These are phyloP conservation scores for Parathielavia hyrcaniae DNA, from an alignment of 495 filamentous ascomycete genomes.

Conservation along the genomic window DNA sequence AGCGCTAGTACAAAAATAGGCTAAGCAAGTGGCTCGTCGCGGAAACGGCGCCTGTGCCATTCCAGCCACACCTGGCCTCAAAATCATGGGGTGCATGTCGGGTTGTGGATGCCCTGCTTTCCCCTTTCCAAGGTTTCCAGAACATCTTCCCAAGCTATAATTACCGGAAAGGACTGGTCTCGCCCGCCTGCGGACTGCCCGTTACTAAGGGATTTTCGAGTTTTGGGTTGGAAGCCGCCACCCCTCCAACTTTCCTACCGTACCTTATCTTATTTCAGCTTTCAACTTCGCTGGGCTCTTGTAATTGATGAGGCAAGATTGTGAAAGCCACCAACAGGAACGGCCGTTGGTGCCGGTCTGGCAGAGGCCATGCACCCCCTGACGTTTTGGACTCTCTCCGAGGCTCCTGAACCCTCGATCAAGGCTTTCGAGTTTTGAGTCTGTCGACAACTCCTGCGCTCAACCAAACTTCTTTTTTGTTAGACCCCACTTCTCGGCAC, in stretches of 20 bases:
- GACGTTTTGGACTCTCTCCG: no score
- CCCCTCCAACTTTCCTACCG: neutral
- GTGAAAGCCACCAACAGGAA: neutral
- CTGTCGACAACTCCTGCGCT: neutral
- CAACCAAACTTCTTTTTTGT: neutral
- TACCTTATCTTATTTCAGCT: no score
- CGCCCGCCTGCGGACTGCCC: neutral
- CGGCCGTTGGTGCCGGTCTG: neutral
- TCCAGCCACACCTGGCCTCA: constrained; percentile 11
- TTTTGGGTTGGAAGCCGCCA: neutral
- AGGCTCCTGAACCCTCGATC: neutral
- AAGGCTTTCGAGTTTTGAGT: neutral
- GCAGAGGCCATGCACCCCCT: neutral
- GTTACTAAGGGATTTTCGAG: neutral
- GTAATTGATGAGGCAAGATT: neutral
- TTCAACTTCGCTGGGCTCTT: neutral
- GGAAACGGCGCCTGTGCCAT: constrained; percentile 20
- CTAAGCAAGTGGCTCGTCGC: constrained; percentile 21
- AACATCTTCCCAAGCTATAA: constrained; percentile 5
- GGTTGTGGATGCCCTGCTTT: constrained; percentile 7
- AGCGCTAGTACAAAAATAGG: constrained; percentile 12
- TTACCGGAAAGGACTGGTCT: constrained; percentile 2
- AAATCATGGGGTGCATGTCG: constrained; percentile 23
- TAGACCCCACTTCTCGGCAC: neutral
- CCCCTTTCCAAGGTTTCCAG: constrained; percentile 31